Percentiles rank a stretch among this genome's conserved stretches.
Conservation (phyloP, 331 rosid genomes). For the Malus hybrid region DNA sequence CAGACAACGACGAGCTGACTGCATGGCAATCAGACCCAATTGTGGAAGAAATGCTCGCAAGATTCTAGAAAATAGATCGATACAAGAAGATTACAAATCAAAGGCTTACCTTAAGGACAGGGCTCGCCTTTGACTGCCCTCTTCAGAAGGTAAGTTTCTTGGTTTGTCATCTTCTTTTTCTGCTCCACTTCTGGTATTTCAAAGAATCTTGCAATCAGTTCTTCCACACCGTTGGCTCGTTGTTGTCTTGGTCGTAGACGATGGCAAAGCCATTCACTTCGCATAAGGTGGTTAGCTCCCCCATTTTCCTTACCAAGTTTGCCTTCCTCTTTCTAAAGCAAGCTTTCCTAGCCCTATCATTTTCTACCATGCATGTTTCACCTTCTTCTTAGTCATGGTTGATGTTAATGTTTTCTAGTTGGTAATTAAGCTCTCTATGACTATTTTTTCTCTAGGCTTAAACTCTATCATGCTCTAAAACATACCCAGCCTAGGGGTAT, state of each 20-base stretch:
- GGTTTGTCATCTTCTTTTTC: constrained; percentile 14
- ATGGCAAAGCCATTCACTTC: not conserved
- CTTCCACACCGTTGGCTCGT: not conserved
- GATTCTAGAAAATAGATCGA: too few species aligned
- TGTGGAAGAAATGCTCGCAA: too few species aligned
- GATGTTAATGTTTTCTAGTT: not conserved
- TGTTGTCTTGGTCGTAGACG: not conserved
- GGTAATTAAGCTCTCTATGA: not conserved
- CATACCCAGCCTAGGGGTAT: too few species aligned
- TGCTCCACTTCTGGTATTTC: constrained; percentile 7
- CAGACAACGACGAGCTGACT: too few species aligned
- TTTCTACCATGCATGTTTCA: not conserved
- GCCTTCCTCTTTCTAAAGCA: not conserved
- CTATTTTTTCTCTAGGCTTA: too few species aligned
- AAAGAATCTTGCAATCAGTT: not conserved
- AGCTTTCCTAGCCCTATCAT: not conserved
- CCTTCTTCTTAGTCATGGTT: not conserved
- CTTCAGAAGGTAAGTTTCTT: not conserved
- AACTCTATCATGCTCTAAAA: too few species aligned
- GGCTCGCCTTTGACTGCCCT: not conserved
- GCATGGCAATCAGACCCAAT: too few species aligned
- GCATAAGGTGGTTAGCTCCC: not conserved
- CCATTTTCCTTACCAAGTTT: not conserved
- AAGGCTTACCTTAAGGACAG: too few species aligned
- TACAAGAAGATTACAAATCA: too few species aligned